These are phyloP conservation scores for Erodium texanum DNA, from an alignment of 441 rosid genomes.

Conservation along the genomic window DNA sequence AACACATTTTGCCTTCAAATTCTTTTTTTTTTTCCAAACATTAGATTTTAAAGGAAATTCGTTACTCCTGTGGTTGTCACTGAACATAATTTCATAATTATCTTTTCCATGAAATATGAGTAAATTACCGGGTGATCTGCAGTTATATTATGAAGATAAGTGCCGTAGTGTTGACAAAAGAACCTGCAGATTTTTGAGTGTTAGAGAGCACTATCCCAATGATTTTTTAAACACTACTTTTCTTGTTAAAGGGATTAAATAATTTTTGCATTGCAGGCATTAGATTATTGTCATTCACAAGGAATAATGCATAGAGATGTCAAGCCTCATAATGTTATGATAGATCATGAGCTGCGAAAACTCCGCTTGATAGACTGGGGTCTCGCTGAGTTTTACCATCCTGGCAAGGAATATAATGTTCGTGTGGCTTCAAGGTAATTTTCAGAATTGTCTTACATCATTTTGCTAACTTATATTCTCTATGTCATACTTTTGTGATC, in stretches of 20 bases:
- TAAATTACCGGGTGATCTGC: background rate
- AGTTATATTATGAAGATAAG: background rate
- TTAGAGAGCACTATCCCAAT: background rate
- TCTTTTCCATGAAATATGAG: background rate
- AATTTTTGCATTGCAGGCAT: conserved; percentile 46
- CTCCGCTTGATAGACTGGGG: conserved; percentile 97
- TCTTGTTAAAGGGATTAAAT: conserved; percentile 1
- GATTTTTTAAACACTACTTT: background rate
- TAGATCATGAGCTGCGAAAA: conserved; percentile 91
- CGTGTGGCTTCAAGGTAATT: conserved; percentile 91
- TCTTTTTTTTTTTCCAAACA: too few relatives aligned
- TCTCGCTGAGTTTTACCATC: conserved; percentile 95
- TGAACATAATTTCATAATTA: background rate
- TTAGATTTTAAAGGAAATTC: too few relatives aligned
- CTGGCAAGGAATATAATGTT: conserved; percentile 86
- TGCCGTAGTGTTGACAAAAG: background rate
- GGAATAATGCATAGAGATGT: conserved; percentile 98
- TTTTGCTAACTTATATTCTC: background rate
- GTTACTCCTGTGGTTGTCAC: too few relatives aligned
- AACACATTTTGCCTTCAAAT: background rate
- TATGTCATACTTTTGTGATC: background rate
- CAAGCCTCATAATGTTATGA: conserved; percentile 96
- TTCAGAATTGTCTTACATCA: too few relatives aligned
- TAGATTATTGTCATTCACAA: conserved; percentile 93
- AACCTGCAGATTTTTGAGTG: background rate